Evolutionary conservation across 169 alveolate genomes (phyloP).

Genomic region (Sarcocystis neurona): DNA sequence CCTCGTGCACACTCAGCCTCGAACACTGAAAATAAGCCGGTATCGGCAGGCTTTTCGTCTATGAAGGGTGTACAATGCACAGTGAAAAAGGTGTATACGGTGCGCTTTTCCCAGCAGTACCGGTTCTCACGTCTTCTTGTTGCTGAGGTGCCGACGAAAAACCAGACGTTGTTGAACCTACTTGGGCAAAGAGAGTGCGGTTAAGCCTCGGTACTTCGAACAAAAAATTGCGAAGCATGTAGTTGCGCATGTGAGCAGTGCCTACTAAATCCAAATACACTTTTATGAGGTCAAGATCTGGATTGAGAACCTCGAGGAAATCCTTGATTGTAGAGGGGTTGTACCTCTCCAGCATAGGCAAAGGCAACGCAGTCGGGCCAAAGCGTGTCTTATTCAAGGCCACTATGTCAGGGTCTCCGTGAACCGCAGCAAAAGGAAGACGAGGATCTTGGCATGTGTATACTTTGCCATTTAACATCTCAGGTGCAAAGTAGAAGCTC

Average conservation of each 20-base stretch:
- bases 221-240: slow-evolving; percentile 77
- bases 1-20: no score
- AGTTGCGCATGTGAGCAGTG: slow-evolving; percentile 76
- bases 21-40: no score
- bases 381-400: slow-evolving; percentile 77
- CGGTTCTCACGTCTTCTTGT: no score
- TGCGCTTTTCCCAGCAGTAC: no score
- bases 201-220: slow-evolving; percentile 81
- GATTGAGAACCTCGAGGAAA: slow-evolving; percentile 75
- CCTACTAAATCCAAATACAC: slow-evolving; percentile 77
- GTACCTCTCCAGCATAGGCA: slow-evolving; percentile 83
- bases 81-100: no score
- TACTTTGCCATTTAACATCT: slow-evolving; percentile 80
- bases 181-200: slow-evolving; percentile 74
- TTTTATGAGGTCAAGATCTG: slow-evolving; percentile 72
- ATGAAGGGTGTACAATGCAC: no score
- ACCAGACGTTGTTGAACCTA: neutral
- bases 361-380: slow-evolving; percentile 87
- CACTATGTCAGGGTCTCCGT: slow-evolving; percentile 86
- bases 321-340: slow-evolving; percentile 77
- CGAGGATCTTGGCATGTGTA: slow-evolving; percentile 86
- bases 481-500: slow-evolving; percentile 81
- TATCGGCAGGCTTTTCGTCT: no score
- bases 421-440: slow-evolving; percentile 86
- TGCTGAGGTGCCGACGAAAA: neutral